These are phyloP conservation scores for Stachybotrys chlorohalonatus DNA, from an alignment of 2,329 filamentous ascomycete species.

Conservation along the genomic window DNA sequence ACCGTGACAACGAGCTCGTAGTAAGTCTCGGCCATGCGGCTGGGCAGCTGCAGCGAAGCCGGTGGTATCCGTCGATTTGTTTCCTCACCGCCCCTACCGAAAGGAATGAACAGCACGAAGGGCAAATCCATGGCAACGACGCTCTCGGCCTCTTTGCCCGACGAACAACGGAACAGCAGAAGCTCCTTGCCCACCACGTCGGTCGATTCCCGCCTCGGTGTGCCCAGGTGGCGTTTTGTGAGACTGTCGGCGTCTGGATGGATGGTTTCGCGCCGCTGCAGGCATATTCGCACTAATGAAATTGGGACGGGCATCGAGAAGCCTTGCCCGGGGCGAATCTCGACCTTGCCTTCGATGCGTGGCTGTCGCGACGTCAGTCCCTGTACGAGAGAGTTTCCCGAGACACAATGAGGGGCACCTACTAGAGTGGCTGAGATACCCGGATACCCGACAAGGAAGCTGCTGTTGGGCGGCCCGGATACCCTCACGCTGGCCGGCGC, in stretches of 20 bases:
- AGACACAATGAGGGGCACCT: constrained; percentile 27
- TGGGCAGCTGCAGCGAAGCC: constrained; percentile 81
- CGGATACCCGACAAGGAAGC: constrained; percentile 92
- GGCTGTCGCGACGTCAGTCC: constrained; percentile 46
- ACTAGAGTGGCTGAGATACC: constrained; percentile 96
- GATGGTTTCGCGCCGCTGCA: constrained; percentile 91
- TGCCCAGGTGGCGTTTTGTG: constrained; percentile 82
- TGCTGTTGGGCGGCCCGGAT: constrained; percentile 93
- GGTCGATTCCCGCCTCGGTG: constrained; percentile 79
- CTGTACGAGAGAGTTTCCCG: too few species aligned
- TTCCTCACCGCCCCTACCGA: constrained; percentile 83
- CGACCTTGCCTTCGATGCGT: constrained; percentile 94
- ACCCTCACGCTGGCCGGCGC: constrained; percentile 63
- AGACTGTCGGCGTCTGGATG: constrained; percentile 93
- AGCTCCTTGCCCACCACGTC: constrained; percentile 96
- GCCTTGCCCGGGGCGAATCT: constrained; percentile 80
- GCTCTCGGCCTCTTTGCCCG: constrained; percentile 76
- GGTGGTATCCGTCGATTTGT: constrained; percentile 83
- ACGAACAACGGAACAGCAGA: constrained; percentile 76
- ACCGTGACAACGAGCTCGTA: constrained; percentile 96
- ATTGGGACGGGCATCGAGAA: constrained; percentile 83
- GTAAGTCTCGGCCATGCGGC: constrained; percentile 89
- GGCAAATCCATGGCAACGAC: constrained; percentile 95
- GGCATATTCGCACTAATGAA: constrained; percentile 86
- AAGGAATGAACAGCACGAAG: constrained; percentile 95